phyloP scores from a whole-genome alignment of 352 stramenopile genomes.

The Phytophthora europaea region DNA sequence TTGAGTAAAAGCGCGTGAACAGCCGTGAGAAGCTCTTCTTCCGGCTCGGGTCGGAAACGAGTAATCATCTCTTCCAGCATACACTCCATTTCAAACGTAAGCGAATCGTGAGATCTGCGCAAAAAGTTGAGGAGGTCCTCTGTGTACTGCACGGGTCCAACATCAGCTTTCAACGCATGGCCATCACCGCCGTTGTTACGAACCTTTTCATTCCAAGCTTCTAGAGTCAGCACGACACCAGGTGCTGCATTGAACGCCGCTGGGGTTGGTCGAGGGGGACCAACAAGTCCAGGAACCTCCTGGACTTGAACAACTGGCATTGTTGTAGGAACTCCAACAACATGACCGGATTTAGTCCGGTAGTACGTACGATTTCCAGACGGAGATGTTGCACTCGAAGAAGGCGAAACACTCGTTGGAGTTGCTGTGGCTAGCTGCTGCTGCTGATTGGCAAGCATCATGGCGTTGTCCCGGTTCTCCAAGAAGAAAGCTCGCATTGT shows the following conservation, averaged over 20 bases:
- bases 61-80: conserved; percentile 99
- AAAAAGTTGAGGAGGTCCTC: conserved; percentile 97
- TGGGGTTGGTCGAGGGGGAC: conserved; percentile 65
- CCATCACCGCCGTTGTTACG: conserved; percentile 40
- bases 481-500: conserved; percentile 98
- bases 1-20: conserved; percentile 97
- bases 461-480: conserved; percentile 95
- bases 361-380: conserved; percentile 65
- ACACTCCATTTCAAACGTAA: conserved; percentile 97
- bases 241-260: conserved; percentile 76
- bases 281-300: conserved; percentile 81
- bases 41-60: conserved; percentile 96
- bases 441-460: conserved; percentile 55
- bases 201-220: conserved; percentile 78
- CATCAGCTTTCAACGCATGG: conserved; percentile 63
- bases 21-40: conserved; percentile 97
- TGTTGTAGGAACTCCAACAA: conserved; percentile 74
- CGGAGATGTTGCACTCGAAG: conserved; percentile 32
- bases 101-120: conserved; percentile 87
- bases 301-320: conserved; percentile 70
- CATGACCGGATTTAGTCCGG: conserved; percentile 81
- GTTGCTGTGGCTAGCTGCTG: conserved; percentile 29
- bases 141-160: conserved; percentile 91
- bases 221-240: conserved; percentile 72
- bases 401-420: conserved; percentile 33